Percentiles rank a stretch among this genome's conserved stretches.
Evolutionary conservation across 2,329 filamentous ascomycete genomes (phyloP).

Genomic region (Arthrobotrys iridis): DNA sequence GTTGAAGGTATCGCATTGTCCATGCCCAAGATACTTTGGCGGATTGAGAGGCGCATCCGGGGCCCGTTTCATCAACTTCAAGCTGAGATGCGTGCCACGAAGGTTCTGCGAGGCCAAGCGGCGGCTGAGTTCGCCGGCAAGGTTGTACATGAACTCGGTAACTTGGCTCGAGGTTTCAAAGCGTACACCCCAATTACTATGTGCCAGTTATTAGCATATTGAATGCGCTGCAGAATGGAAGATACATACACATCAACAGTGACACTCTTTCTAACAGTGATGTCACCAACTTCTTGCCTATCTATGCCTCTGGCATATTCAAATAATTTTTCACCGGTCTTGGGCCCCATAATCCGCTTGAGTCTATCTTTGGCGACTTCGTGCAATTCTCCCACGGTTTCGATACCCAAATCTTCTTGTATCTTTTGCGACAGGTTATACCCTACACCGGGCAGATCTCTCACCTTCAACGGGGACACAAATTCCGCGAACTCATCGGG

Average conservation of each 20-base stretch:
- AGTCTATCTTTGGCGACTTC: constrained; percentile 73
- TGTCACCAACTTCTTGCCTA: constrained; percentile 78
- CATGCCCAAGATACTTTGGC: constrained; percentile 91
- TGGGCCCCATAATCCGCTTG: constrained; percentile 79
- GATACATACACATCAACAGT: constrained; percentile 79
- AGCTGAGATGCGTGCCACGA: constrained; percentile 85
- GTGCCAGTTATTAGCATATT: not conserved
- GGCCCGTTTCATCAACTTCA: constrained; percentile 93
- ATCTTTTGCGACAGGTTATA: constrained; percentile 87
- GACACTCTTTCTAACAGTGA: constrained; percentile 87
- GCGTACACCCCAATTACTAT: constrained; percentile 87
- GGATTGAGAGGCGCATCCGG: constrained; percentile 89
- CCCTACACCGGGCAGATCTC: constrained; percentile 89
- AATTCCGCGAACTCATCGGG: constrained; percentile 81
- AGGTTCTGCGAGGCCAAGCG: constrained; percentile 83
- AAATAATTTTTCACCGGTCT: constrained; percentile 89
- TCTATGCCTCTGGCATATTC: constrained; percentile 93
- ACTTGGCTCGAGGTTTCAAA: constrained; percentile 93
- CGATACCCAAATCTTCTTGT: constrained; percentile 80
- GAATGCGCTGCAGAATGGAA: not conserved
- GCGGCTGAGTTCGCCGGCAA: constrained; percentile 85
- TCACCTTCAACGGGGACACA: constrained; percentile 79
- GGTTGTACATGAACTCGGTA: constrained; percentile 85
- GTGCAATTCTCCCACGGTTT: constrained; percentile 82
- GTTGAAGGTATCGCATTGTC: constrained; percentile 93